A percentile compares a stretch with the other conserved stretches of the same genome.
Evolutionary conservation across 2,329 filamentous ascomycete species (phyloP).

Genomic region (Arachnopeziza araneosa): DNA sequence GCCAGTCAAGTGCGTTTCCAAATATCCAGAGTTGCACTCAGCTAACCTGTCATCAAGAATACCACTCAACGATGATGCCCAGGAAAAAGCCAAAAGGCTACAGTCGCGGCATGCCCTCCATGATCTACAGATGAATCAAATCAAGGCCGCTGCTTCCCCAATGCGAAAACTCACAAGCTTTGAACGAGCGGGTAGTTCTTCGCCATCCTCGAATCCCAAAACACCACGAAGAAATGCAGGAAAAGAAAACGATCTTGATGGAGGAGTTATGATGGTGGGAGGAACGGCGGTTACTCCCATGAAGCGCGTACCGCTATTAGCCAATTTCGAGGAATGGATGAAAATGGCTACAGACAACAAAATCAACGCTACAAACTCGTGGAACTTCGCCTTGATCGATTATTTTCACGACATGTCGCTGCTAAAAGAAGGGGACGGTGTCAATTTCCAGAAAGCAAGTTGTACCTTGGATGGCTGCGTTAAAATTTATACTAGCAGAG

Average conservation of each 20-base stretch:
- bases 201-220: conserved; percentile 50
- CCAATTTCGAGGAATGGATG: conserved; percentile 99
- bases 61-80: conserved; percentile 89
- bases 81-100: conserved; percentile 83
- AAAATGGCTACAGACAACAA: conserved; percentile 99
- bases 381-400: conserved; percentile 99
- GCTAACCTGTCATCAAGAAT: conserved; percentile 52
- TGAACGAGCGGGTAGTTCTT: conserved; percentile 52
- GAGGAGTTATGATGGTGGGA: conserved; percentile 60
- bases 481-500: conserved; percentile 97
- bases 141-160: conserved; percentile 75
- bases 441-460: conserved; percentile 98
- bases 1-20: conserved; percentile 29
- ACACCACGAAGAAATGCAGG: conserved; percentile 42
- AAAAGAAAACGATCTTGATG: conserved; percentile 42
- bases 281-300: conserved; percentile 83
- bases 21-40: background rate
- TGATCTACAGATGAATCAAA: conserved; percentile 86
- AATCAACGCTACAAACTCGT: conserved; percentile 96
- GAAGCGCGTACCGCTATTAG: conserved; percentile 91
- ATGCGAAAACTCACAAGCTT: conserved; percentile 57
- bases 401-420: conserved; percentile 99
- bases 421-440: conserved; percentile 89
- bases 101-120: conserved; percentile 84
- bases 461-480: conserved; percentile 97